Percentiles rank a stretch among this genome's conserved stretches.
These are phyloP conservation scores for Cordyceps cateniannulata DNA, from an alignment of 2,329 filamentous ascomycete species.

Conservation along the genomic window DNA sequence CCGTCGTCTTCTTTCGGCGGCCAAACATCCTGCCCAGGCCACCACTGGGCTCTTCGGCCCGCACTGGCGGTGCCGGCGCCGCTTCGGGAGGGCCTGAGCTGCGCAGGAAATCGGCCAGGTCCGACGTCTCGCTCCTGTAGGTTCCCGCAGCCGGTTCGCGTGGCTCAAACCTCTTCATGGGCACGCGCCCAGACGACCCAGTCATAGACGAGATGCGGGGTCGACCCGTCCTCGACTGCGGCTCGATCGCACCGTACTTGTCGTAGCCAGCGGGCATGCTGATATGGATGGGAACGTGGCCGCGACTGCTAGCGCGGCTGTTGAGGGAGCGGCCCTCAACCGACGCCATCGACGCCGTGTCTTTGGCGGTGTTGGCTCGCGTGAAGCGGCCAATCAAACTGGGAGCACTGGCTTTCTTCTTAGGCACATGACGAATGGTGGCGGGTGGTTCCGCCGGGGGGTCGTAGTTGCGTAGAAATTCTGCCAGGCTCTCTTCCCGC, in stretches of 20 bases:
- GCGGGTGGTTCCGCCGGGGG: slow-evolving; percentile 50
- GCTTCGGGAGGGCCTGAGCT: slow-evolving; percentile 57
- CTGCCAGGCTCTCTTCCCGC: slow-evolving; percentile 60
- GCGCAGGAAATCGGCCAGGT: slow-evolving; percentile 66
- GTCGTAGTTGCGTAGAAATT: slow-evolving; percentile 65
- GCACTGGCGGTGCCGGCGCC: slow-evolving; percentile 20
- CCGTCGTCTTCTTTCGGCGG: slow-evolving; percentile 42
- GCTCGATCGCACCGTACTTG: slow-evolving; percentile 30
- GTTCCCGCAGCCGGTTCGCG: slow-evolving; percentile 38
- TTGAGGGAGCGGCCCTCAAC: slow-evolving; percentile 29
- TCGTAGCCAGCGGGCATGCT: slow-evolving; percentile 41
- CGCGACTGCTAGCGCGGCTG: slow-evolving; percentile 32
- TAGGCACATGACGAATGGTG: slow-evolving; percentile 35
- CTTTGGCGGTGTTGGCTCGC: slow-evolving; percentile 26
- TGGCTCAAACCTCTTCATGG: slow-evolving; percentile 53
- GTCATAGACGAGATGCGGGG: slow-evolving; percentile 19
- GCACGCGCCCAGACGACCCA: slow-evolving; percentile 31
- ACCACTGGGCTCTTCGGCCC: slow-evolving; percentile 31
- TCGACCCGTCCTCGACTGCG: slow-evolving; percentile 13
- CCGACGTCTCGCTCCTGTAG: slow-evolving; percentile 52
- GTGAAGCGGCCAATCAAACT: slow-evolving; percentile 56
- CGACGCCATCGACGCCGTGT: slow-evolving; percentile 21
- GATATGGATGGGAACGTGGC: slow-evolving; percentile 49
- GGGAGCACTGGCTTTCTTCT: slow-evolving; percentile 59
- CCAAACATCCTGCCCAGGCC: slow-evolving; percentile 43